These are phyloP conservation scores for Entomortierella lignicola DNA, from an alignment of 192 early-diverging fungal genomes.

Conservation along the genomic window DNA sequence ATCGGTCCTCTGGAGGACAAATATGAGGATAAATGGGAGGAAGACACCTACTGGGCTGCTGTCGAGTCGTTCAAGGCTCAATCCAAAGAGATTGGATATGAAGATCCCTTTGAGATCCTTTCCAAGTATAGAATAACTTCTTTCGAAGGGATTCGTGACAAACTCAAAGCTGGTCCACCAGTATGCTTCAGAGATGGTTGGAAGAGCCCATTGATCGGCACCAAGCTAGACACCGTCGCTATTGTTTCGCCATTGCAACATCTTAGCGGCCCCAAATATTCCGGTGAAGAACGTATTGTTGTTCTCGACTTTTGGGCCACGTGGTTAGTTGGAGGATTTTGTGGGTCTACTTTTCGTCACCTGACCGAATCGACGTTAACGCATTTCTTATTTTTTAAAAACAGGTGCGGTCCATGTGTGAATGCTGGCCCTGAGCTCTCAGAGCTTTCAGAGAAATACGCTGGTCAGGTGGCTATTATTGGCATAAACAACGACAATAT, in stretches of 20 bases:
- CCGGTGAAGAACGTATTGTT: constrained; percentile 31
- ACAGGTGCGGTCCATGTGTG: constrained; percentile 45
- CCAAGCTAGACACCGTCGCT: constrained; percentile 9
- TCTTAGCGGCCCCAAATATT: constrained; percentile 16
- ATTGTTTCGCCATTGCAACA: constrained; percentile 17
- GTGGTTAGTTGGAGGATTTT: constrained; percentile 9
- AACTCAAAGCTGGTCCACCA: constrained; percentile 27
- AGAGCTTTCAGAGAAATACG: constrained; percentile 29
- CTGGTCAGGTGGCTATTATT: constrained; percentile 28
- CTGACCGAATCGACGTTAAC: background rate
- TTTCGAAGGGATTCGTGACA: constrained; percentile 30
- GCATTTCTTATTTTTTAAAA: background rate
- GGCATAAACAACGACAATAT: constrained; percentile 39
- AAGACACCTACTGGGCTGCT: constrained; percentile 31
- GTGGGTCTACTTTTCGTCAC: too few species aligned
- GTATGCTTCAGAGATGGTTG: constrained; percentile 33
- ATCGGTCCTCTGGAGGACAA: constrained; percentile 12
- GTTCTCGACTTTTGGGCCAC: constrained; percentile 53
- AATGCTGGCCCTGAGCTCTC: constrained; percentile 28
- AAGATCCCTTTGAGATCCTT: constrained; percentile 38
- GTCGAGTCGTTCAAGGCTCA: constrained; percentile 36
- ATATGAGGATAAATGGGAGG: constrained; percentile 44
- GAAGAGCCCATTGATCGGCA: constrained; percentile 18
- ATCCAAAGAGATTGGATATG: constrained; percentile 25
- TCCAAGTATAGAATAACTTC: constrained; percentile 10